Base-by-base conservation (phyloP, 1,284 basidiomycete genomes). In the Rhodotorula sp. region DNA sequence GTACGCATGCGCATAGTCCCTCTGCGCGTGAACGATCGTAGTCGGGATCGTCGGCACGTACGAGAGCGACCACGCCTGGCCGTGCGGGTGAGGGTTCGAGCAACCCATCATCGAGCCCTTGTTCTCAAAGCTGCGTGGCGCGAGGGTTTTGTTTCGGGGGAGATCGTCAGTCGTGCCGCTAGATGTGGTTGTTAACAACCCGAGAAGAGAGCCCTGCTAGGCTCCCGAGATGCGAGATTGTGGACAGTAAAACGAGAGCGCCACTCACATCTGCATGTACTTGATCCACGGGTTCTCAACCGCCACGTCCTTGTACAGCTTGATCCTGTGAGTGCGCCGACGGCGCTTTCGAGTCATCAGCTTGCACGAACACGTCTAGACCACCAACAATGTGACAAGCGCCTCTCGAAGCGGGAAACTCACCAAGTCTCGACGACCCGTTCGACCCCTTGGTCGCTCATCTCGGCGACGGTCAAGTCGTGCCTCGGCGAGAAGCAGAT, bases 41-140 rank as follows among this genome's bases (percentile, higher is more conserved):
- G 49, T 26, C 0, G 79, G 74, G 29, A 75, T 75, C 2, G 73
- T 86, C 1, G 93, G 93, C 7, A 93, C 82, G 48, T 84, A 85
- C 3, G 89, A 91, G 7, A 91, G 81, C 2, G 77, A 76, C 79
- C 79, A 79, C 26, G 77, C 73, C 76, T 97, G 95, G 20, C 93
- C 92, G 80, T 97, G 95, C 0, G 95, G 93, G 79, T 97, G 95
- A 29, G 94, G 93, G 78, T 96, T 97, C 17, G 91, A 93, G 79
- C 93, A 95, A 14, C 95, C 95, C 95, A 97, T 96, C 83, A 94
- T 93, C 4, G 88, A 83, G 10, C 94, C 95, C 81, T 95, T 95
- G 82, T 96, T 97, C 89, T 96, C 82, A 62, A 83, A 83, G 60
- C 78, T 79, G 61, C 15, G 53, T n/a, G 26, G 53, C n/a, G n/a